Conservation (phyloP, 345 rosid genomes). For the sweet orange (Citrus sinensis) region DVS_A1.0 CM039164.1:11168001-11168500, state of each 20-base stretch:
- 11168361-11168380: neutral
- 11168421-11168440: neutral
- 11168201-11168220: neutral
- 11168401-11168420: neutral
- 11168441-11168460: neutral
- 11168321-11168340: neutral
- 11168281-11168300: neutral
- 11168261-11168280: neutral
- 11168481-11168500: neutral
- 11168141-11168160: neutral
- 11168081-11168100: neutral
- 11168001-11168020: neutral
- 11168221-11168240: neutral
- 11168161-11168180: neutral
- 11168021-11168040: neutral
- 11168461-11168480: neutral
- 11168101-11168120: neutral
- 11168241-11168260: neutral
- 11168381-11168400: neutral
- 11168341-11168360: neutral
- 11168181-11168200: neutral
- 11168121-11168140: neutral
- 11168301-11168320: neutral
- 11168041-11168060: neutral
- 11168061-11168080: neutral